Evolutionary conservation across 805 yeast genomes (phyloP), one percentile per base, ranked within the genome.

Genomic region (Candida mattraensis): DNA sequence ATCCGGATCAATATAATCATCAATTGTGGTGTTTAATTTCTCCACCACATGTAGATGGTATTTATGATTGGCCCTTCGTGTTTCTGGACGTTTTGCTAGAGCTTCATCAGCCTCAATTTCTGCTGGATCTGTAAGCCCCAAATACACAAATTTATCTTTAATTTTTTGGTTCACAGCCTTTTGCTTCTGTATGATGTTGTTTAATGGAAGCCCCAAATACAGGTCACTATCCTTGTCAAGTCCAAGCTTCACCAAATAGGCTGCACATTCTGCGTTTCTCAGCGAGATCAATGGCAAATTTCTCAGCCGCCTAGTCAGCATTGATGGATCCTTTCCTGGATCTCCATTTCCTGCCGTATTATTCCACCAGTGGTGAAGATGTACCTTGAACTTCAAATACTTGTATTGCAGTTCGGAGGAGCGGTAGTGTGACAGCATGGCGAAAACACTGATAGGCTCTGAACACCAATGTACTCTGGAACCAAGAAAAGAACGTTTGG

Each of bases 341-440:
- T 51, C 42, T 15, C 47, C 47, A 2, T 34, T 30, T 12, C 46
- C 42, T n/a, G 46, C 39, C 12, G 42, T 30, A 31, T 35, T 45
- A 30, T 50, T 50, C 58, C 56, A 50, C 58, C 61, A 57, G 13
- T 51, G 54, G 31, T 50, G 43, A 28, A 58, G 36, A 28, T 47
- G 49, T 14, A 60, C 33, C 33, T 45, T 47, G 30, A 44, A 33
- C 36, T 42, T 44, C 33, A 46, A 25, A 30, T 37, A 45, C 23
- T 36, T 45, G 30, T 45, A 47, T 12, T 48, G 49, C 17, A 49
- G 28, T 35, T 45, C 41, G 31, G 48, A 45, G 18, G 39, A 28
- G 28, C 40, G 47, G 34, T 44, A 44, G 66, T 69, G 28, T 24
- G 45, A 30, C 14, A 37, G 28, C 45, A 37, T 44, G 21, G n/a